These are phyloP conservation scores for Fusarium caatingaense DNA, from an alignment of 2,329 filamentous ascomycete genomes.

Conservation along the genomic window DNA sequence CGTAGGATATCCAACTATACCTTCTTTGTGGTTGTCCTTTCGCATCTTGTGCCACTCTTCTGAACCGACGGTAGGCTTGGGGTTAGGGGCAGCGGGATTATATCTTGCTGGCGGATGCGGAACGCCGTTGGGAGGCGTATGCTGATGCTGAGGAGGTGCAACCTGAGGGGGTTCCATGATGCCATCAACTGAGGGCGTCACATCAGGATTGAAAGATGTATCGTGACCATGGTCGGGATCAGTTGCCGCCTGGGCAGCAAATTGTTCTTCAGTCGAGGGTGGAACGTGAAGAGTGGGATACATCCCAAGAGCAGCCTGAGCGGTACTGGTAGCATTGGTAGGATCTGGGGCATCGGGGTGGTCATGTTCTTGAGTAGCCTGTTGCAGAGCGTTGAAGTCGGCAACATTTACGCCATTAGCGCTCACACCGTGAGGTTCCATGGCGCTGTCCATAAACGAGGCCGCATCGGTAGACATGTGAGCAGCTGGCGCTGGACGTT, in stretches of 20 bases:
- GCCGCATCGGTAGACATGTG: constrained; percentile 61
- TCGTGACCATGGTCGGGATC: constrained; percentile 52
- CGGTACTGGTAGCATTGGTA: constrained; percentile 67
- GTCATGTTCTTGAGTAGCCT: constrained; percentile 60
- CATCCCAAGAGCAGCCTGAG: constrained; percentile 69
- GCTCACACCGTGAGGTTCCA: constrained; percentile 57
- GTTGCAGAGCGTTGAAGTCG: constrained; percentile 68
- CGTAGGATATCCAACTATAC: constrained; percentile 61
- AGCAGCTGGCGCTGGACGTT: constrained; percentile 60
- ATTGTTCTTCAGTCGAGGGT: constrained; percentile 68
- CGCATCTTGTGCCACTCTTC: constrained; percentile 98
- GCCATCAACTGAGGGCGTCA: constrained; percentile 47
- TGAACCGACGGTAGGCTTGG: constrained; percentile 91
- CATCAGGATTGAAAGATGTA: constrained; percentile 49
- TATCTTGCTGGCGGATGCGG: constrained; percentile 51
- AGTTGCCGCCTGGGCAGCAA: constrained; percentile 63
- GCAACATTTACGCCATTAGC: constrained; percentile 61
- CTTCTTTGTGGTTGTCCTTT: constrained; percentile 99
- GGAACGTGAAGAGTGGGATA: constrained; percentile 70
- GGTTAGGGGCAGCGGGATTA: constrained; percentile 54
- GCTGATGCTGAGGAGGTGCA: constrained; percentile 46
- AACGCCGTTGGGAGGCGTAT: constrained; percentile 55
- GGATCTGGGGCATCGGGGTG: constrained; percentile 62
- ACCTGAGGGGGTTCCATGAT: constrained; percentile 46
- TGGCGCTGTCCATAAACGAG: constrained; percentile 66